Percentiles rank a stretch among this genome's conserved stretches.
phyloP scores from a whole-genome alignment of 1,284 basidiomycete genomes.

The Ganoderma sinense region DNA sequence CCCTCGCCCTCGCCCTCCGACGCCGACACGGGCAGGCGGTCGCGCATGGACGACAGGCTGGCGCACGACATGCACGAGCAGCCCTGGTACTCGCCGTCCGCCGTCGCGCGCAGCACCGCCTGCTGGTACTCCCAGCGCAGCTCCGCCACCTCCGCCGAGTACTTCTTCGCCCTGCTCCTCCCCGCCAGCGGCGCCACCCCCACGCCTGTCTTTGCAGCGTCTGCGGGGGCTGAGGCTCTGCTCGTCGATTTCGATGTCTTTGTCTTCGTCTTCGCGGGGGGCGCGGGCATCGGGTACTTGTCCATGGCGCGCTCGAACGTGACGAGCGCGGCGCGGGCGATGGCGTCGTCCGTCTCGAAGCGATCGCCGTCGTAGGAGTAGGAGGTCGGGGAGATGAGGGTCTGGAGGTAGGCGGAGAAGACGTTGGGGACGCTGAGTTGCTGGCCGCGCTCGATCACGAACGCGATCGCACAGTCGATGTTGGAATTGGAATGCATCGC shows the following conservation, averaged over 20 bases:
- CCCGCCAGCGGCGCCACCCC: not conserved
- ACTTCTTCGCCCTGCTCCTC: conserved; percentile 9
- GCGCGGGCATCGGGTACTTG: conserved; percentile 28
- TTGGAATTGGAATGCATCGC: conserved; percentile 27
- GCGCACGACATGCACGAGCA: conserved; percentile 27
- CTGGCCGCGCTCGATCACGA: conserved; percentile 26
- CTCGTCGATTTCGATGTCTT: conserved; percentile 4
- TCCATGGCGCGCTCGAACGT: conserved; percentile 32
- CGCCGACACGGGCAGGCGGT: conserved; percentile 11
- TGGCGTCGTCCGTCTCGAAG: conserved; percentile 12
- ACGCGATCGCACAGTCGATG: conserved; percentile 28
- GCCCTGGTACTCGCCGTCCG: conserved; percentile 3
- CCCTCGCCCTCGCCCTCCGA: no score
- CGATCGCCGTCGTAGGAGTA: conserved; percentile 9
- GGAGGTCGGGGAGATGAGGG: conserved; percentile 7
- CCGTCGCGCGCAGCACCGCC: conserved; percentile 19
- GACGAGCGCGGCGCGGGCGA: conserved; percentile 21
- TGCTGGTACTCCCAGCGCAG: conserved; percentile 27
- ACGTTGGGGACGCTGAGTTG: conserved; percentile 29
- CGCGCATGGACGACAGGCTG: conserved; percentile 15
- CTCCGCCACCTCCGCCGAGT: conserved; percentile 26
- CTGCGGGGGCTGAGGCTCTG: not conserved
- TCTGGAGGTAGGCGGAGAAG: conserved; percentile 29
- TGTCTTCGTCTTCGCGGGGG: not conserved
- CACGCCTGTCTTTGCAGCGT: not conserved